A percentile compares a stretch with the other conserved stretches of the same genome.
These are phyloP conservation scores for Boletales sp. DNA, from an alignment of 768 basidiomycete species.

Conservation along the genomic window DNA sequence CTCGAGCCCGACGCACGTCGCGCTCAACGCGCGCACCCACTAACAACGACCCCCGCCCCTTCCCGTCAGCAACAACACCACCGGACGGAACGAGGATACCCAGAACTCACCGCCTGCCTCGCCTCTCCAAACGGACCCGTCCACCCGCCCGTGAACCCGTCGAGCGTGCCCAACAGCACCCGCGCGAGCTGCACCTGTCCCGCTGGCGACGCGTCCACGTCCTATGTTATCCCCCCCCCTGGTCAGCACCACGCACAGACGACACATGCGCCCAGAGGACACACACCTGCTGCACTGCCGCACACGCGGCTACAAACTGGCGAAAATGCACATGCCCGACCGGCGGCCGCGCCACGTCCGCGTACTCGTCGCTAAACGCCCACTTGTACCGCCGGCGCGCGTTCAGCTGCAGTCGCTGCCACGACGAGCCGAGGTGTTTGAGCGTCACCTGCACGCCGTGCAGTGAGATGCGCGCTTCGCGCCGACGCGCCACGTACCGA, in stretches of 20 bases:
- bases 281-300: conserved; percentile 38
- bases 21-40: conserved; percentile 39
- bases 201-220: conserved; percentile 38
- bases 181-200: conserved; percentile 44
- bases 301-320: conserved; percentile 42
- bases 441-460: conserved; percentile 40
- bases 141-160: conserved; percentile 34
- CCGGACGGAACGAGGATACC: background rate
- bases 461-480: background rate
- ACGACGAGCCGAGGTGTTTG: conserved; percentile 43
- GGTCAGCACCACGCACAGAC: background rate
- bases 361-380: conserved; percentile 63
- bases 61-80: background rate
- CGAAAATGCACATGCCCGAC: conserved; percentile 57
- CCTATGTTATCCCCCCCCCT: conserved; percentile 3
- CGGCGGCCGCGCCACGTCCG: conserved; percentile 40
- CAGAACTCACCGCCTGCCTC: conserved; percentile 45
- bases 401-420: conserved; percentile 52
- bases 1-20: conserved; percentile 36
- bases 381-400: conserved; percentile 74
- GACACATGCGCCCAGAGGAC: background rate
- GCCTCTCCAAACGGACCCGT: conserved; percentile 40
- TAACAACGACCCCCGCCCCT: conserved; percentile 12
- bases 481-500: conserved; percentile 36
- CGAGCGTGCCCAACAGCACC: conserved; percentile 33